Evolutionary conservation across 108 stramenopile species (phyloP).

Genomic region (Mediolabrus comicus): DNA sequence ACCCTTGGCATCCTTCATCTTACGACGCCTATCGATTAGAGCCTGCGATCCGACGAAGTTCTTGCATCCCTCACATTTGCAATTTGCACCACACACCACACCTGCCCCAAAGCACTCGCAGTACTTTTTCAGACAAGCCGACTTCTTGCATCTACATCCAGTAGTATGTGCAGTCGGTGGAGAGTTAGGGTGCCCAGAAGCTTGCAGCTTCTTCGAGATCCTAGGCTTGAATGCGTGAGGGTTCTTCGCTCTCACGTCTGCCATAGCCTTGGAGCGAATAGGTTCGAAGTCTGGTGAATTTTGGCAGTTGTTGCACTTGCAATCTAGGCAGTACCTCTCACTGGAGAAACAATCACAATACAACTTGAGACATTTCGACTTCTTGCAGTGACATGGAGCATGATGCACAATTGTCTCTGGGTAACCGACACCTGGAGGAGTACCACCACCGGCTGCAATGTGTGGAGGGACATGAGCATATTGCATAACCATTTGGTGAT

Average conservation of each 20-base stretch:
- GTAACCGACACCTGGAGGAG: conserved; percentile 26
- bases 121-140: conserved; percentile 96
- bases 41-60: conserved; percentile 82
- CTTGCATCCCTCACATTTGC: conserved; percentile 91
- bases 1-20: conserved; percentile 80
- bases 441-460: background rate
- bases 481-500: background rate
- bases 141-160: conserved; percentile 95
- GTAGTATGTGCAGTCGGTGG: conserved; percentile 63
- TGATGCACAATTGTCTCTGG: background rate
- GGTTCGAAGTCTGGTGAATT: conserved; percentile 71
- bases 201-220: conserved; percentile 30
- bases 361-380: conserved; percentile 93
- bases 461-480: background rate
- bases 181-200: background rate
- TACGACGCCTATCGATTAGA: conserved; percentile 78
- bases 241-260: conserved; percentile 85
- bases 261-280: conserved; percentile 85
- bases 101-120: conserved; percentile 98
- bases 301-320: conserved; percentile 90
- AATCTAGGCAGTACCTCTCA: conserved; percentile 79
- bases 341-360: conserved; percentile 96
- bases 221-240: conserved; percentile 78
- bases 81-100: conserved; percentile 88
- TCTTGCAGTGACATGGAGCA: conserved; percentile 82